Evolutionary conservation across 768 basidiomycete species (phyloP).

Genomic region (Hericium coralloides): DNA sequence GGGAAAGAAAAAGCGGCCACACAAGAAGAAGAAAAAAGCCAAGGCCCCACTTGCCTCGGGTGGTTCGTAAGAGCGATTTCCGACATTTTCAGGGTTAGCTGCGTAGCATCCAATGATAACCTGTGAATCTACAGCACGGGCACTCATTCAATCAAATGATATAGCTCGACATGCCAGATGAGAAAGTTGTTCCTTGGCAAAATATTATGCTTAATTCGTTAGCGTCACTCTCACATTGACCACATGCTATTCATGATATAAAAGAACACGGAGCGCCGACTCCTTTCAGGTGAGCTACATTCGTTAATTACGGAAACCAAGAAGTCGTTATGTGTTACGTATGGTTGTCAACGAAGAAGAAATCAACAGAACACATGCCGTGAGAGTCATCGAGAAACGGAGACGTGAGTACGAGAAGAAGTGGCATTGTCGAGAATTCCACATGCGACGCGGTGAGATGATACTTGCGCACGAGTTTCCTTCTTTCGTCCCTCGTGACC

Average conservation of each 20-base stretch:
- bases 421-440: background rate
- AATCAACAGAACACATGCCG: slow-evolving; percentile 3
- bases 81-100: no score
- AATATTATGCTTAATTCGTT: no score
- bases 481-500: background rate
- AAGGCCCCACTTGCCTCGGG: no score
- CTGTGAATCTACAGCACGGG: no score
- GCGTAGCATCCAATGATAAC: no score
- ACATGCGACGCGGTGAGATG: background rate
- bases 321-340: slow-evolving; percentile 10
- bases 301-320: slow-evolving; percentile 8
- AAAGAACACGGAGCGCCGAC: slow-evolving; percentile 10
- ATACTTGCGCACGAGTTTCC: background rate
- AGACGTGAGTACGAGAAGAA: slow-evolving; percentile 13
- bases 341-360: slow-evolving; percentile 13
- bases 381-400: slow-evolving; percentile 2
- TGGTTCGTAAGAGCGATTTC: no score
- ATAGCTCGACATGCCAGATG: no score
- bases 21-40: slow-evolving; percentile 1
- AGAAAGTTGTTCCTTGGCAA: no score
- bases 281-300: slow-evolving; percentile 10
- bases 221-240: slow-evolving; percentile 10
- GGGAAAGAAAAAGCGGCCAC: slow-evolving; percentile 1
- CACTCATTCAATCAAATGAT: no score
- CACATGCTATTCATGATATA: slow-evolving; percentile 6